Conservation (phyloP, 1,139 yeast species). For the Lodderomyces parapsilosis region DNA sequence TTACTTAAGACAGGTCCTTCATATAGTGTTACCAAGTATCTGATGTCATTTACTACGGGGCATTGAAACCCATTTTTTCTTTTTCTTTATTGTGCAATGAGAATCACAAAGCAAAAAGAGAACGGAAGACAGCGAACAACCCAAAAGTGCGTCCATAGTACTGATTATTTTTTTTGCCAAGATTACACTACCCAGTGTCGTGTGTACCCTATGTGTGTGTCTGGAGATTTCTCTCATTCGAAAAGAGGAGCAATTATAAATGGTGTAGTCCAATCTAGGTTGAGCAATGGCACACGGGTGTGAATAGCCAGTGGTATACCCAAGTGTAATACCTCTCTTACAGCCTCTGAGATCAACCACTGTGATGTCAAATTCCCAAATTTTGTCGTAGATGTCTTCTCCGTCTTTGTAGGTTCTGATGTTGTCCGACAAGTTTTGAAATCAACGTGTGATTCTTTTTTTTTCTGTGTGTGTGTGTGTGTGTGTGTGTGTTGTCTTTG, state of each 20-base stretch:
- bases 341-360: too few species aligned
- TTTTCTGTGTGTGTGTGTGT: too few species aligned
- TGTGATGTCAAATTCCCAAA: too few species aligned
- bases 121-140: neutral
- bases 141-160: too few species aligned
- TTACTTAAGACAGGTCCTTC: neutral
- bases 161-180: neutral
- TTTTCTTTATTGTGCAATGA: too few species aligned
- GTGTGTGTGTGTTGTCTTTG: too few species aligned
- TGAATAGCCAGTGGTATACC: too few species aligned
- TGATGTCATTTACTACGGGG: slow-evolving; percentile 3
- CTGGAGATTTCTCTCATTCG: neutral
- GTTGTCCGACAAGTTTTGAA: neutral
- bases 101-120: neutral
- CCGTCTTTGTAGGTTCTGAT: neutral
- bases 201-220: too few species aligned
- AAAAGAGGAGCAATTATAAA: slow-evolving; percentile 2
- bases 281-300: neutral
- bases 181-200: neutral
- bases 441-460: neutral
- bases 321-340: too few species aligned
- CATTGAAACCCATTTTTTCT: slow-evolving; percentile 1
- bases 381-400: too few species aligned
- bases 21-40: neutral
- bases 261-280: neutral